phyloP scores from a whole-genome alignment of 768 basidiomycete genomes.

The Naganishia vaughanmartiniae region DNA sequence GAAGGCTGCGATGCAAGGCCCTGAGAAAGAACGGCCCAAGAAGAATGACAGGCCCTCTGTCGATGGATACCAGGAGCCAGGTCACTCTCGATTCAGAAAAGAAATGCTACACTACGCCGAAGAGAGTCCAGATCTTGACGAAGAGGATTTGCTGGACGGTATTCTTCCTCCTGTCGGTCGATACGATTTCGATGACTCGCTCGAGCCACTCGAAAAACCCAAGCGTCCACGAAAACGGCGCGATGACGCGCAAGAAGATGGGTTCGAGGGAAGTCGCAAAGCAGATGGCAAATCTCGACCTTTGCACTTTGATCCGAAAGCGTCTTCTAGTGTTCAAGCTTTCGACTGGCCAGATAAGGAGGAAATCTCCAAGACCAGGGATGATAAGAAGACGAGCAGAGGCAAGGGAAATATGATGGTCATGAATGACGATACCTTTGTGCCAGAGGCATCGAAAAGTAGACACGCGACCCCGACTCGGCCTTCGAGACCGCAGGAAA shows the following conservation, averaged over 20 bases:
- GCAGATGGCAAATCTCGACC: neutral
- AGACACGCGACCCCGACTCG: neutral
- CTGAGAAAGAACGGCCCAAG: neutral
- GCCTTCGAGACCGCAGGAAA: neutral
- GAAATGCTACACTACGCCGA: neutral
- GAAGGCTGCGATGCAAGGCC: neutral
- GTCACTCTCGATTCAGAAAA: neutral
- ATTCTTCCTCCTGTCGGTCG: neutral
- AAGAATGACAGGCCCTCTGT: neutral
- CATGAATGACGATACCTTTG: neutral
- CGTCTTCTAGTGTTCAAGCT: constrained; percentile 9
- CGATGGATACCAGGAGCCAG: neutral
- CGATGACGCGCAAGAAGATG: neutral
- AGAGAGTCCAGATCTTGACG: neutral
- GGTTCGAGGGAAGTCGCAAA: too few relatives aligned
- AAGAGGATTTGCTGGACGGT: neutral
- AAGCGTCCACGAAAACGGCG: neutral
- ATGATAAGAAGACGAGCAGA: neutral
- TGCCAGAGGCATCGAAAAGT: neutral
- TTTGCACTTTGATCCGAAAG: neutral
- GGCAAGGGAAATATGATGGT: neutral
- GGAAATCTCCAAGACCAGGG: neutral
- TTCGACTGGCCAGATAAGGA: constrained; percentile 17
- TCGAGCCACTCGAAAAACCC: neutral
- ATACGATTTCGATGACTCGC: neutral